Base-by-base conservation (phyloP, 2,329 filamentous ascomycete species). In the Colletotrichum sp. region DNA sequence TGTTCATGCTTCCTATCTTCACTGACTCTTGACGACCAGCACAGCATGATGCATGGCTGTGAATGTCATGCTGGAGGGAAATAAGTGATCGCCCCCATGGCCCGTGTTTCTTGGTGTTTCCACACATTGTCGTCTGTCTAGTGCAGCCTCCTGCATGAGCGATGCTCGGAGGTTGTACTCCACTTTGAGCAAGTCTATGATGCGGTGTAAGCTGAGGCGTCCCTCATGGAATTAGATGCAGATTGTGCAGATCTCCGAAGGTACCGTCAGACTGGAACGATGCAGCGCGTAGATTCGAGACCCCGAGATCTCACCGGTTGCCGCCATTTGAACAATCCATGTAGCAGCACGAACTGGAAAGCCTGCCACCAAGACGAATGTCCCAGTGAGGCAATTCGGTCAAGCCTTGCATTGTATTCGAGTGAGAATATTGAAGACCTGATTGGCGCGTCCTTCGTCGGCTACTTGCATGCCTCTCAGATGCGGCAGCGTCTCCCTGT, bases 231-330 rank as follows among this genome's bases (percentile, higher is more conserved):
- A 28, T n/a, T 10, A 9, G 32, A 68, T 15, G 64, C 18, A 52
- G 34, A 6, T 36, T 65, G 32, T 68, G 70, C 55, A 74, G 49
- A 74, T 66, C 74, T 21, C 10, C 49, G 16, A 36, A 68, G n/a
- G 28, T 73, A 68, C 70, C 74, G 66, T 68, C 49, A 55, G 64
- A 69, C 59, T 69, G 70, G 74, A 74, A 76, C 74, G 49, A 76
- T 76, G 65, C 65, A 32, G 71, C 65, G 74, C 34, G 28, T 59
- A 72, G 70, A 49, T 73, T 67, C 21, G 32, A 32, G 24, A 59
- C 44, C 57, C 39, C 63, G 39, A 68, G 26, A 65, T 69, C 52
- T 76, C 26, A 60, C 49, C 30, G 24, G 36, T 59, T 57, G 59
- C 64, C 57, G 39, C 57, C 34, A 57, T 65, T 30, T 44, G 24